Evolutionary conservation across 2,329 filamentous ascomycete species (phyloP), one percentile per base, ranked within the genome.

Genomic region (Neonectria ditissima): DNA sequence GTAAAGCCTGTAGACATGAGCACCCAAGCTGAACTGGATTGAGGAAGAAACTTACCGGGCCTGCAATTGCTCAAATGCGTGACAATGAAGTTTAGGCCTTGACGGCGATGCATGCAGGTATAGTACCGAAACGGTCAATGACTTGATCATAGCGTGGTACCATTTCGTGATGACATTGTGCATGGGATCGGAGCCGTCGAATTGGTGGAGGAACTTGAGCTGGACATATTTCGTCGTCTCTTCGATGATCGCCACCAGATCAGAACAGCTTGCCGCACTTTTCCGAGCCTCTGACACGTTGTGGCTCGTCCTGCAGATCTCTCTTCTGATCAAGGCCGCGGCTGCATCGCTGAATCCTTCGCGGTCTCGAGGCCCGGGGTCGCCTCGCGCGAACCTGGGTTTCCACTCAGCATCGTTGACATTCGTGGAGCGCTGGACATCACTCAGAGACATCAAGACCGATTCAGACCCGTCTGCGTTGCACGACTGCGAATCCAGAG

Each of bases 331-430:
- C 45, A 68, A 37, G 11, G 65, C 59, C 3, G 57, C 39, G 3
- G 65, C 44, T 9, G 57, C 57, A 24, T 68, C 63, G 24, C 63
- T 66, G n/a, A 58, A 68, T 6, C 65, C 65, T 34, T 68, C 63
- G 13, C 51, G 56, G 28, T 68, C 65, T 26, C 52, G 30, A 1
- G 65, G 65, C 2, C 56, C 60, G 16, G 54, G 30, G 30, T 68
- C 65, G 16, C 41, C 54, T 11, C 50, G 51, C 2, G 43, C 45
- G 14, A 39, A 59, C 18, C 59, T 20, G 14, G 62, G 54, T 16
- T 60, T 63, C 54, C 62, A 68, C 5, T 63, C 65, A 11, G 43
- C 26, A 37, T 66, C 63, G 24, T 59, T 59, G 28, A 61, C 45
- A 22, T 68, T 68, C 26, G 59, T 55, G 7, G 65, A 55, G 28